Conservation (phyloP, 352 stramenopile genomes). For the Globisporangium perplexum region DNA sequence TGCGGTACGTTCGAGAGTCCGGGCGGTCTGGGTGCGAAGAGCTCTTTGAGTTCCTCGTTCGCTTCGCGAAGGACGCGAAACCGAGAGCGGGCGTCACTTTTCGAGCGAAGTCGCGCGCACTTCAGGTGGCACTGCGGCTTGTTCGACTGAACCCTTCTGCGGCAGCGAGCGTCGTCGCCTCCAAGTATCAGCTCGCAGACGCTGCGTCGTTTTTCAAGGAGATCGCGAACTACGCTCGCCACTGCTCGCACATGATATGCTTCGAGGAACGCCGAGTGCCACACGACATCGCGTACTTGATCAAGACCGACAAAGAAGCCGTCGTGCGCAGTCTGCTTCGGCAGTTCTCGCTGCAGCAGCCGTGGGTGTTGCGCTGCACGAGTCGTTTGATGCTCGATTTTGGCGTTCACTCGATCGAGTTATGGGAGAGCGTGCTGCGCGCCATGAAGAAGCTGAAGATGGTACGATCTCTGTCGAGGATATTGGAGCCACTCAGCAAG, state of each 20-base stretch:
- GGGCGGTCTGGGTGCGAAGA: slow-evolving; percentile 17
- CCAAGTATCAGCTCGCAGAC: slow-evolving; percentile 16
- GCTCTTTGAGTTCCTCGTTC: slow-evolving; percentile 28
- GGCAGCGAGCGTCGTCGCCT: slow-evolving; percentile 16
- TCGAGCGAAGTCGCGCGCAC: slow-evolving; percentile 40
- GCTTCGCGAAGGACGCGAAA: slow-evolving; percentile 35
- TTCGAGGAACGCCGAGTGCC: slow-evolving; percentile 57
- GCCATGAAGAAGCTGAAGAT: slow-evolving; percentile 42
- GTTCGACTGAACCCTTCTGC: slow-evolving; percentile 17
- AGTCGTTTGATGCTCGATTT: slow-evolving; percentile 52
- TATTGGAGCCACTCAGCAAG: slow-evolving; percentile 29
- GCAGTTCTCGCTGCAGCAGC: slow-evolving; percentile 18
- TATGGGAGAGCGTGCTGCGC: slow-evolving; percentile 45
- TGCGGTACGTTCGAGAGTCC: slow-evolving; percentile 9
- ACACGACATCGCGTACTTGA: slow-evolving; percentile 31
- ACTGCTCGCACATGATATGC: slow-evolving; percentile 32
- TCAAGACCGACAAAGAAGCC: slow-evolving; percentile 39
- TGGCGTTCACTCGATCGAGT: slow-evolving; percentile 23
- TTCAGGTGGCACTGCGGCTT: slow-evolving; percentile 31
- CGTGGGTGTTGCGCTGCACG: slow-evolving; percentile 32
- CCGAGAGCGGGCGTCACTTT: slow-evolving; percentile 50
- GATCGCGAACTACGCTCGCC: slow-evolving; percentile 23
- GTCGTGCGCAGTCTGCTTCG: slow-evolving; percentile 40
- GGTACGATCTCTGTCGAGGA: slow-evolving; percentile 32
- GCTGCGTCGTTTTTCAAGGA: slow-evolving; percentile 25